Evolutionary conservation across 2,329 filamentous ascomycete genomes (phyloP).

Genomic region (Dactylonectria macrodidyma): DNA sequence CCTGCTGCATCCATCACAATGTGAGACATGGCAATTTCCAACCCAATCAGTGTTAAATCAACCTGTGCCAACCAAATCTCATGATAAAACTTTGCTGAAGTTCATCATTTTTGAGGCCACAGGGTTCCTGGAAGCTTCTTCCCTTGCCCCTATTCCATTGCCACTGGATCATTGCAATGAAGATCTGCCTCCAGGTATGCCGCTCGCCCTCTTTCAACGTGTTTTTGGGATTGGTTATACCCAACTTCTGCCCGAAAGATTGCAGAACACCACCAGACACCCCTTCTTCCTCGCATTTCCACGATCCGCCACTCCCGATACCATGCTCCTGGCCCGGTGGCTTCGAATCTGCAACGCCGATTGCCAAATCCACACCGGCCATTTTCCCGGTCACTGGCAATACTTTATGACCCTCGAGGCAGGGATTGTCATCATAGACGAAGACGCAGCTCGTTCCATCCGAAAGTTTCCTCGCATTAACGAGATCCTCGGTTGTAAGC

Average conservation of each 20-base stretch:
- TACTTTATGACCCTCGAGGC: conserved; percentile 55
- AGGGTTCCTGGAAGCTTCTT: conserved; percentile 24
- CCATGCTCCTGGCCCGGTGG: conserved; percentile 61
- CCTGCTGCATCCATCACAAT: conserved; percentile 57
- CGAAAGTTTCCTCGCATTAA: conserved; percentile 57
- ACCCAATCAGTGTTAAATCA: conserved; percentile 2
- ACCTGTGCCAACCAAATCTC: conserved; percentile 20
- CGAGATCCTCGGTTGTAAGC: conserved; percentile 50
- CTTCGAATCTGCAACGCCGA: conserved; percentile 56
- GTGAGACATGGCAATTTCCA: conserved; percentile 52
- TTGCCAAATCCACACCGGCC: conserved; percentile 60
- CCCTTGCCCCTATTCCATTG: conserved; percentile 45
- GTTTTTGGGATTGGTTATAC: conserved; percentile 53
- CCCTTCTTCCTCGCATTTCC: conserved; percentile 68
- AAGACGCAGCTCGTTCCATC: conserved; percentile 56
- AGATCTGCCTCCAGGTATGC: conserved; percentile 36
- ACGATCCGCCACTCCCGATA: conserved; percentile 50
- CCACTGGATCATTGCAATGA: conserved; percentile 14
- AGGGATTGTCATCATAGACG: conserved; percentile 62
- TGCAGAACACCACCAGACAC: conserved; percentile 36
- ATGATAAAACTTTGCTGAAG: conserved; percentile 12
- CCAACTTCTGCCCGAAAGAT: conserved; percentile 44
- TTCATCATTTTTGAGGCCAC: conserved; percentile 20
- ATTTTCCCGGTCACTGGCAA: conserved; percentile 62
- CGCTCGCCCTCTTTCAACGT: conserved; percentile 44